Base-by-base conservation (phyloP, 441 rosid genomes). In the Syzygium malaccense region DNA sequence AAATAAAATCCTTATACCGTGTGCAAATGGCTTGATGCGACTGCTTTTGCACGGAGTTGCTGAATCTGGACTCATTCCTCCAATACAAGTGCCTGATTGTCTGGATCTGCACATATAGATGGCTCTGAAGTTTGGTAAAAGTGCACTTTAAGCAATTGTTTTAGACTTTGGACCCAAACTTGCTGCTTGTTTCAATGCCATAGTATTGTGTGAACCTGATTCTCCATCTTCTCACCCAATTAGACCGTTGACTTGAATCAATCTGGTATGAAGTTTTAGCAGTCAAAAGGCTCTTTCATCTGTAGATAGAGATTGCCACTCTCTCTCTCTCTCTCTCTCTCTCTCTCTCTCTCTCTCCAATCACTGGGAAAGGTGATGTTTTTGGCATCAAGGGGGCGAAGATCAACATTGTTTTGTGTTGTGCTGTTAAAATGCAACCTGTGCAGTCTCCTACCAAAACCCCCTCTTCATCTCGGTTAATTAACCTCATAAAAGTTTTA, bases 401-500 rank as follows among this genome's bases (percentile, higher is more conserved):
- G 83, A 75, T 75, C 49, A 13, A 41, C 83, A 13, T 41, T 10
- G 51, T 41, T 41, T 75, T 75, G 53, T 75, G 53, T 75, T 75
- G 83, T 23, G 51, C 51, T 23, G 53, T 41, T 8, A 87, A 90
- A 80, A 95, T 95, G 96, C 89, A 90, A 75, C 57, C 90, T 80
- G 41, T 79, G 30, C 91, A 90, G 83, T 41, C 85, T 13, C 37
- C 86, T n/a, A 87, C 91, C 25, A 96, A 95, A 87, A 33, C 91
- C 54, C 91, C 87, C 32, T 85, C 88, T 71, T 88, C 92, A 13
- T 89, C 93, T 86, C 94, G 93, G 64, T 88, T 93, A 54, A 78
- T 93, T 26, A 91, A 90, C 89, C 55, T 93, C 75, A 51, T 94
- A 37, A 28, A 94, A n/a, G 58, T 94, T 86, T 91, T 89, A 9